Conservation (phyloP, 805 yeast species). For the Tetrapisispora nanseiensis region DNA sequence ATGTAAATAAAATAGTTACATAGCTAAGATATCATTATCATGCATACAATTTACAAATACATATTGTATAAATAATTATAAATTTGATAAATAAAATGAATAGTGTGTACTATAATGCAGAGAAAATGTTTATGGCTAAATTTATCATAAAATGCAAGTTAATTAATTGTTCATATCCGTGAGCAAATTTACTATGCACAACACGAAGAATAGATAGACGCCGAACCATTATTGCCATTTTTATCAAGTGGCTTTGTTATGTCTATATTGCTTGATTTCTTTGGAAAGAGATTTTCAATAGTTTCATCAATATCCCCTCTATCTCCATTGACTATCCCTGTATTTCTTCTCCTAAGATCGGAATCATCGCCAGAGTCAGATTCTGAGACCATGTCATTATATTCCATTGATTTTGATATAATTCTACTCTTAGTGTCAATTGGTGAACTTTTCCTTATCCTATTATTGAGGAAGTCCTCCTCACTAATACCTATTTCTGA, state of each 20-base stretch:
- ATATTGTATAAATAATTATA: not conserved
- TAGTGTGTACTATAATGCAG: not conserved
- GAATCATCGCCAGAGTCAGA: not conserved
- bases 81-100: not conserved
- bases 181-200: slow-evolving; percentile 1
- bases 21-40: not conserved
- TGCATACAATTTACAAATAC: not conserved
- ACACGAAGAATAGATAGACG: slow-evolving; percentile 4
- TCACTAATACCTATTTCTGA: not conserved
- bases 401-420: not conserved
- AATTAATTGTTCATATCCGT: not conserved
- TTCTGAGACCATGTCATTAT: slow-evolving; percentile 3
- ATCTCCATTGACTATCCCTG: not conserved
- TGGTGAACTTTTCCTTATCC: slow-evolving; percentile 1
- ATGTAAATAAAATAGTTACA: not conserved
- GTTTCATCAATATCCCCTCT: not conserved
- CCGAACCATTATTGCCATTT: slow-evolving; percentile 10
- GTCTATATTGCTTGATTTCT: slow-evolving; percentile 6
- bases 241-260: slow-evolving; percentile 22
- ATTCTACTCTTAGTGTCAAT: not conserved
- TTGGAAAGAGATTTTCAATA: not conserved
- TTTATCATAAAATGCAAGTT: not conserved
- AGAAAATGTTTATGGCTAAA: not conserved
- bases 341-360: not conserved
- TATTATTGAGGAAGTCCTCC: not conserved